Evolutionary conservation across 768 basidiomycete species (phyloP).

Genomic region (Leccinum sublutescens): DNA sequence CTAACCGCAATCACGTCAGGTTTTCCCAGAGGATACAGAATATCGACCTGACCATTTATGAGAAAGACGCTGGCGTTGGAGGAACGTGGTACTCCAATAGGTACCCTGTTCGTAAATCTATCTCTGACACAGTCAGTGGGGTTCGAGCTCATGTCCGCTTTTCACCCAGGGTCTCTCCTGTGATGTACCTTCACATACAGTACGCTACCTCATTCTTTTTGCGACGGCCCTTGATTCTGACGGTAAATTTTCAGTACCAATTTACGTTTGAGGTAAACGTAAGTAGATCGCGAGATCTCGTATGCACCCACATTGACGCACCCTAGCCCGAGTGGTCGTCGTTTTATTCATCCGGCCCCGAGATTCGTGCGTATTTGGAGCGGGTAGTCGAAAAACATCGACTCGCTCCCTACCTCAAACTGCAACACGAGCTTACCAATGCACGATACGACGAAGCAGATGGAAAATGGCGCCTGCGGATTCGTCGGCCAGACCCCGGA

Average conservation of each 20-base stretch:
- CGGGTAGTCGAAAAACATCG: conserved; percentile 55
- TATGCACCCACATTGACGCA: background rate
- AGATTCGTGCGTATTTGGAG: conserved; percentile 56
- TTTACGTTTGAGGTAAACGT: conserved; percentile 56
- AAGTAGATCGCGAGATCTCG: conserved; percentile 3
- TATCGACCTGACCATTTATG: conserved; percentile 55
- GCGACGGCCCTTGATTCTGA: background rate
- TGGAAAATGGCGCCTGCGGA: conserved; percentile 56
- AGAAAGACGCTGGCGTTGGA: conserved; percentile 56
- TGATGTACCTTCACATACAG: conserved; percentile 58
- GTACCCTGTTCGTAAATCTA: conserved; percentile 43
- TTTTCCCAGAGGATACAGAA: conserved; percentile 33
- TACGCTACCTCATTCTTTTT: conserved; percentile 27
- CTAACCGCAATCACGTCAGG: background rate
- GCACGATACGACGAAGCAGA: conserved; percentile 49
- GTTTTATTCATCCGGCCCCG: conserved; percentile 57
- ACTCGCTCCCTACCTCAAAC: conserved; percentile 50
- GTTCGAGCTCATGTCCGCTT: background rate
- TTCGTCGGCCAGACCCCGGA: conserved; percentile 34
- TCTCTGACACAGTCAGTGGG: background rate
- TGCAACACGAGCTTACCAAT: conserved; percentile 51
- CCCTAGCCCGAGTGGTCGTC: conserved; percentile 43
- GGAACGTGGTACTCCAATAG: conserved; percentile 60
- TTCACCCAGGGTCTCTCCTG: conserved; percentile 51
- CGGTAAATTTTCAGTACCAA: conserved; percentile 44